These are phyloP conservation scores for Globisporangium middletonii DNA, from an alignment of 352 stramenopile genomes.

Conservation along the genomic window DNA sequence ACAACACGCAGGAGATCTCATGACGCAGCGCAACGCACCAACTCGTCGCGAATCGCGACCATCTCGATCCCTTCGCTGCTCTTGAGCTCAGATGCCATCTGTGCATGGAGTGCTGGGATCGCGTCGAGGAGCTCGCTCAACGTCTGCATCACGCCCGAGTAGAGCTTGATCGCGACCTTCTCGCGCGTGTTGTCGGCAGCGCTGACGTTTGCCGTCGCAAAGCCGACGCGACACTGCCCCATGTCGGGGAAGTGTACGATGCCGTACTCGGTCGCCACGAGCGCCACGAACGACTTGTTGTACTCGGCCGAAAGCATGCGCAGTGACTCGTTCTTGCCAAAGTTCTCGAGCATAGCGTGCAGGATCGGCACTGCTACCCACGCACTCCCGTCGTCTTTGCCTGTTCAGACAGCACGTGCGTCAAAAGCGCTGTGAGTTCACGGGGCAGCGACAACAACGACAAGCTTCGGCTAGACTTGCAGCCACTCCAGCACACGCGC, in stretches of 20 bases:
- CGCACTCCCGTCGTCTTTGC: slow-evolving; percentile 26
- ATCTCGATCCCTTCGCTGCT: slow-evolving; percentile 4
- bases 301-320: slow-evolving; percentile 21
- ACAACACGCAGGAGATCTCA: too few relatives aligned
- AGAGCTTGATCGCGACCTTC: slow-evolving; percentile 24
- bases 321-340: slow-evolving; percentile 9
- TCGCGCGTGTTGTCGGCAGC: slow-evolving; percentile 21
- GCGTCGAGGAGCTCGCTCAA: slow-evolving; percentile 12
- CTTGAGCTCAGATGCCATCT: slow-evolving; percentile 15
- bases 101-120: slow-evolving; percentile 12
- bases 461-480: too few relatives aligned
- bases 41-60: slow-evolving; percentile 6
- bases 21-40: slow-evolving; percentile 4
- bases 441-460: neutral
- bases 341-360: slow-evolving; percentile 19
- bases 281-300: slow-evolving; percentile 20
- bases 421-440: neutral
- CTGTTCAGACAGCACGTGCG: slow-evolving; percentile 4
- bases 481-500: neutral
- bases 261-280: slow-evolving; percentile 26
- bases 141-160: slow-evolving; percentile 15
- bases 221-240: slow-evolving; percentile 24
- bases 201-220: slow-evolving; percentile 18
- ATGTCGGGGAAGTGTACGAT: slow-evolving; percentile 23
- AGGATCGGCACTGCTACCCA: slow-evolving; percentile 24